Percentiles rank a stretch among this genome's conserved stretches.
These are phyloP conservation scores for Backusella macrospora DNA, from an alignment of 192 early-diverging fungal genomes.

Conservation along the genomic window DNA sequence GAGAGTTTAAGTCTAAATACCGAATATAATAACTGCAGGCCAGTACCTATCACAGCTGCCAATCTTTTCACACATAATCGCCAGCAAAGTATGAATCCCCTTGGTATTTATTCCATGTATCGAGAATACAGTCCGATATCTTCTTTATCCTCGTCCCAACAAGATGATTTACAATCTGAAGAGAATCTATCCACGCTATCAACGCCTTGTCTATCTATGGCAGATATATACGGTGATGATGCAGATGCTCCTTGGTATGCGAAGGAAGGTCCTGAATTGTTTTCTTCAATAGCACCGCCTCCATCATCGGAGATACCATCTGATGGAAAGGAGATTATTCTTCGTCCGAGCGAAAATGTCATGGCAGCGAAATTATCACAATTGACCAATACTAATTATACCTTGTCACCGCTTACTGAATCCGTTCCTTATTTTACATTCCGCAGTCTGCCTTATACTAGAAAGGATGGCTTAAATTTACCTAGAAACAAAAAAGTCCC, in stretches of 20 bases:
- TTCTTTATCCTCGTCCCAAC: neutral
- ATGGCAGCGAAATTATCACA: slow-evolving; percentile 88
- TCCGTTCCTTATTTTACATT: slow-evolving; percentile 81
- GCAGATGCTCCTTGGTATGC: slow-evolving; percentile 39
- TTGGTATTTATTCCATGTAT: slow-evolving; percentile 11
- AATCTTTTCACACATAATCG: slow-evolving; percentile 28
- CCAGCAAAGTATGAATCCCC: slow-evolving; percentile 13
- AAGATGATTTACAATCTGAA: slow-evolving; percentile 18
- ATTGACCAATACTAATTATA: slow-evolving; percentile 83
- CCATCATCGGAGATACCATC: neutral
- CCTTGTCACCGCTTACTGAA: slow-evolving; percentile 84
- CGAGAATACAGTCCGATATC: neutral
- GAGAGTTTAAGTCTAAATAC: slow-evolving; percentile 2
- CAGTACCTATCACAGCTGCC: slow-evolving; percentile 27
- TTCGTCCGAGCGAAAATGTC: slow-evolving; percentile 76
- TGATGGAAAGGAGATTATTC: slow-evolving; percentile 45
- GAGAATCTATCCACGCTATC: slow-evolving; percentile 8
- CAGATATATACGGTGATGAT: slow-evolving; percentile 18
- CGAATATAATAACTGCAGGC: slow-evolving; percentile 8
- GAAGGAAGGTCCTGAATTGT: slow-evolving; percentile 36
- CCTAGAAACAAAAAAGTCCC: slow-evolving; percentile 41
- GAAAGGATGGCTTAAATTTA: slow-evolving; percentile 18
- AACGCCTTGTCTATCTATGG: slow-evolving; percentile 12
- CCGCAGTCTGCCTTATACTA: slow-evolving; percentile 56
- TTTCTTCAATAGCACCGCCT: slow-evolving; percentile 13